Evolutionary conservation across 2,329 filamentous ascomycete species (phyloP).

Genomic region (Trichoderma sp.): DNA sequence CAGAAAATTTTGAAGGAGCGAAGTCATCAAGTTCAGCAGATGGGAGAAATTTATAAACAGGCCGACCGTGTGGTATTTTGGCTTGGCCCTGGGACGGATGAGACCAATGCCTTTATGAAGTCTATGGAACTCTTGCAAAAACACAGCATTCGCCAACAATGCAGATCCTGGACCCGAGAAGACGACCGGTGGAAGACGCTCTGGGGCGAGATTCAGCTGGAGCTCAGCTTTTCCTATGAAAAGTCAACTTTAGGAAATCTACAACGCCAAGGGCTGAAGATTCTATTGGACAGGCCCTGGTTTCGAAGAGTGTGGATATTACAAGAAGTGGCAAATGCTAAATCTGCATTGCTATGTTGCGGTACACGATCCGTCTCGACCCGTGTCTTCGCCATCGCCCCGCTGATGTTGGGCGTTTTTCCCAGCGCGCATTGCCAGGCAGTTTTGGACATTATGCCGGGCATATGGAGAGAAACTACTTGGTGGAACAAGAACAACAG

Average conservation of each 20-base stretch:
- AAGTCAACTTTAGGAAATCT: not conserved
- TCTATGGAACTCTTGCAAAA: slow-evolving; percentile 2
- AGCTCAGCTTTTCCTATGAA: not conserved
- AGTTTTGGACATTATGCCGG: slow-evolving; percentile 8
- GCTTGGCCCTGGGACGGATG: not conserved
- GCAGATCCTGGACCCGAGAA: not conserved
- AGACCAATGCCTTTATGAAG: slow-evolving; percentile 14
- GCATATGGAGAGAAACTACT: not conserved
- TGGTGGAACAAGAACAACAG: not conserved
- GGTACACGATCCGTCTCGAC: not conserved
- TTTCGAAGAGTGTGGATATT: slow-evolving; percentile 21
- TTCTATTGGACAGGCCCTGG: not conserved
- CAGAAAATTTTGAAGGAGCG: slow-evolving; percentile 14
- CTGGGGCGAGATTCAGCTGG: not conserved
- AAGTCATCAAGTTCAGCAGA: slow-evolving; percentile 18
- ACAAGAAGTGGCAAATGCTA: slow-evolving; percentile 2
- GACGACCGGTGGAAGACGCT: not conserved
- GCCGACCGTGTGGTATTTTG: slow-evolving; percentile 17
- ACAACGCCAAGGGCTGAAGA: not conserved
- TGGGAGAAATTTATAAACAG: slow-evolving; percentile 18
- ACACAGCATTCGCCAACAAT: not conserved
- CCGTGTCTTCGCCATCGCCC: not conserved
- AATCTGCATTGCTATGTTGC: not conserved
- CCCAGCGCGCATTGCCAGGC: not conserved
- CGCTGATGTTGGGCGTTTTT: not conserved